These are phyloP conservation scores for Paecilomyces niveus DNA, from an alignment of 2,329 filamentous ascomycete species.

Conservation along the genomic window DNA sequence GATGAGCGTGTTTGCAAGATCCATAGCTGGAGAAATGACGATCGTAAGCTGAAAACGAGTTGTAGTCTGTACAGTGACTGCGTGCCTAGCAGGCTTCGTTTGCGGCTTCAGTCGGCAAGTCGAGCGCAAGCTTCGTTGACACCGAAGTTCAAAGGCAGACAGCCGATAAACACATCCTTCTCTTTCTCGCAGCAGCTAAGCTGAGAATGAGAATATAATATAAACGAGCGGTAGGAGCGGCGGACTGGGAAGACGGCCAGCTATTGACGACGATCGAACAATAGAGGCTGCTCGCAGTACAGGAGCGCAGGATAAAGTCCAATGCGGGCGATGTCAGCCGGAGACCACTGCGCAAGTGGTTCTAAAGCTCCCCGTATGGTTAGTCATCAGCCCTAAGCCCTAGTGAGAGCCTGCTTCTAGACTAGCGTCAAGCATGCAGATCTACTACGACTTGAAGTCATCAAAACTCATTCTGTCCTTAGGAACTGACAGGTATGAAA, in stretches of 20 bases:
- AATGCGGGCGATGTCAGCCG: background rate
- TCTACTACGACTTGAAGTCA: background rate
- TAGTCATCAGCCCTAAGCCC: background rate
- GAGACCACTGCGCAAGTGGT: background rate
- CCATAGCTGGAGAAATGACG: constrained; percentile 38
- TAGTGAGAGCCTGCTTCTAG: background rate
- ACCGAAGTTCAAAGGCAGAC: background rate
- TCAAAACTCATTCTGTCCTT: background rate
- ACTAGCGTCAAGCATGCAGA: background rate
- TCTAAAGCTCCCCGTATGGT: background rate
- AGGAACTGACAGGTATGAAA: too few species aligned
- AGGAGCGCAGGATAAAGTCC: background rate
- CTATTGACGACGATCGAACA: background rate
- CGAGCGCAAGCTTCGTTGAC: constrained; percentile 2
- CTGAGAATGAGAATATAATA: background rate
- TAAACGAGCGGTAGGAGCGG: background rate
- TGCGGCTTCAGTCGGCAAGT: background rate
- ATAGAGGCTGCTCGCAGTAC: background rate
- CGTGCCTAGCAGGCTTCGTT: background rate
- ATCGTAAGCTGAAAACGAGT: background rate
- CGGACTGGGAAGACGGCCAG: background rate
- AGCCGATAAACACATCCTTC: constrained; percentile 5
- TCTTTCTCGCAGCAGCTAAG: constrained; percentile 3
- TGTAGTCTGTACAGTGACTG: background rate
- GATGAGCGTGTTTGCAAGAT: constrained; percentile 69